Percentiles rank a stretch among this genome's conserved stretches.
Evolutionary conservation across 1,284 basidiomycete species (phyloP).

Genomic region (Xerocomus amazonicus): DNA sequence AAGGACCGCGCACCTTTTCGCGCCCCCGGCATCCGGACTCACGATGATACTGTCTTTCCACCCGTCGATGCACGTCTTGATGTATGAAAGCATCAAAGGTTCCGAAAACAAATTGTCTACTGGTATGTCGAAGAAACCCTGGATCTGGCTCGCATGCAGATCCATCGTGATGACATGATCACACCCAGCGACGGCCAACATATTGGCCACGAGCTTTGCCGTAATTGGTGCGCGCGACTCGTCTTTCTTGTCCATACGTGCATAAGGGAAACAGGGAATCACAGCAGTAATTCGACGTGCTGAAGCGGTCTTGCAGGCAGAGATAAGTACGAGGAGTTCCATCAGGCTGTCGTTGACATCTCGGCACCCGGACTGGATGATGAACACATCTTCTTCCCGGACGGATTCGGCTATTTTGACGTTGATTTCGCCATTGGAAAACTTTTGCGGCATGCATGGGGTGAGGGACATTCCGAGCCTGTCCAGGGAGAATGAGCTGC

Average conservation of each 20-base stretch:
- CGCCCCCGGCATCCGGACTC: constrained; percentile 96
- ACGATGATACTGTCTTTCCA: constrained; percentile 94
- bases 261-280: constrained; percentile 97
- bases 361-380: constrained; percentile 81
- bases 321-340: constrained; percentile 88
- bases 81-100: constrained; percentile 84
- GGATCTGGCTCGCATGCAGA: constrained; percentile 96
- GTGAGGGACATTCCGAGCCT: constrained; percentile 89
- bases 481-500: constrained; percentile 41
- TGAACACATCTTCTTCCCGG: constrained; percentile 97
- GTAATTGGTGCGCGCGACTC: constrained; percentile 96
- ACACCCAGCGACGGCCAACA: constrained; percentile 93
- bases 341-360: constrained; percentile 85
- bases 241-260: constrained; percentile 98
- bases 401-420: constrained; percentile 93
- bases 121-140: constrained; percentile 99
- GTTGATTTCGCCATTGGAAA: constrained; percentile 93
- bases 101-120: constrained; percentile 96
- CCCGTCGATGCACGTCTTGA: constrained; percentile 82
- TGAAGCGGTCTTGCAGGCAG: constrained; percentile 96
- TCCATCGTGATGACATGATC: constrained; percentile 99
- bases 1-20: constrained; percentile 74
- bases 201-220: constrained; percentile 97
- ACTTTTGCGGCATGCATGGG: constrained; percentile 90
- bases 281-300: constrained; percentile 97